A percentile compares a stretch with the other conserved stretches of the same genome.
Conservation (phyloP, 345 rosid species). For the Populus davidiana region DNA sequence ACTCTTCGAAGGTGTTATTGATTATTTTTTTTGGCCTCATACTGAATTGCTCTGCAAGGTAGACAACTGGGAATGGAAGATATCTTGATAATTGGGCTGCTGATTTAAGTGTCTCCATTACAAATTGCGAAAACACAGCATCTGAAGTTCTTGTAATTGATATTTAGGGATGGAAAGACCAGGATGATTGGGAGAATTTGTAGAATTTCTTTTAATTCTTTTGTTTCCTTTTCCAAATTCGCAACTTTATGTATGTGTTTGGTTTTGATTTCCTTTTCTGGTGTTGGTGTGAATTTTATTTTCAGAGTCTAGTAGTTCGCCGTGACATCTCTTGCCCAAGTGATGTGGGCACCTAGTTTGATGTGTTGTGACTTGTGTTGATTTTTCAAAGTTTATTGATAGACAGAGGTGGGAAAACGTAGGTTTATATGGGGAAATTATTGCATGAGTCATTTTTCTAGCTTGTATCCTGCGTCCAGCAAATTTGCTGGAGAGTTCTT, state of each 20-base stretch:
- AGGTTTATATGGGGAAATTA: background rate
- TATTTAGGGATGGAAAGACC: slow-evolving; percentile 12
- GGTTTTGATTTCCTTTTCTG: background rate
- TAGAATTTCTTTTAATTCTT: background rate
- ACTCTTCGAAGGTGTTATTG: slow-evolving; percentile 44
- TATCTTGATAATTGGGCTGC: slow-evolving; percentile 12
- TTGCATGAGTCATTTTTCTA: background rate
- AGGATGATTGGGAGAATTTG: slow-evolving; percentile 10
- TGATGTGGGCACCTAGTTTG: too few species aligned
- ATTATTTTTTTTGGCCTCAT: slow-evolving; percentile 36
- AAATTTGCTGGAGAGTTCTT: too few species aligned
- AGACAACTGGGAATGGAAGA: slow-evolving; percentile 21
- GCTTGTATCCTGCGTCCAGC: too few species aligned
- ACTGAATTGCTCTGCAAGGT: slow-evolving; percentile 29
- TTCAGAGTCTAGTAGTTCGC: background rate
- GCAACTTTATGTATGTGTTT: background rate
- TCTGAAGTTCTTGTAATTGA: slow-evolving; percentile 9
- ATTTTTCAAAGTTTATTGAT: background rate
- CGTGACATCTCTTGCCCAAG: background rate
- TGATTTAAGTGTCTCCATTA: background rate
- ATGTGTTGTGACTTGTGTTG: background rate
- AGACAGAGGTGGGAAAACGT: background rate
- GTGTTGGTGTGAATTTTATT: background rate
- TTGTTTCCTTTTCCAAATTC: background rate
- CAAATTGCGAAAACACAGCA: background rate